A percentile compares a stretch with the other conserved stretches of the same genome.
Evolutionary conservation across 2,329 filamentous ascomycete species (phyloP).

Genomic region (Pseudogymnoascus sp.): DNA sequence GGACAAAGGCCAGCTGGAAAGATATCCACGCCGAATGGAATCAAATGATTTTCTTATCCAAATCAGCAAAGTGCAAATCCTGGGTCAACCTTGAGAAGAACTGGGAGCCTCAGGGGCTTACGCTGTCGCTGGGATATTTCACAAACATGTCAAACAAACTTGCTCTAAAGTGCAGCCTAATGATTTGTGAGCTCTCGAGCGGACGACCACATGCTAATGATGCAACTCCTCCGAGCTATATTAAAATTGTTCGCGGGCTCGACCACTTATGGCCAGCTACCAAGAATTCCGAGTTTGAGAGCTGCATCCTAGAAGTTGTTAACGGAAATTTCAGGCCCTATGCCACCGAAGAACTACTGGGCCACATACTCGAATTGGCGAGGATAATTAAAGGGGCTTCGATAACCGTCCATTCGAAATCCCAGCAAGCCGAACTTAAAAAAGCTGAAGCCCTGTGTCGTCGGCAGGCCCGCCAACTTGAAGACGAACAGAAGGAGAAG

Average conservation of each 20-base stretch:
- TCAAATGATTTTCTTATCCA: not conserved
- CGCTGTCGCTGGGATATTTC: not conserved
- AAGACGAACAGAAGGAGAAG: not conserved
- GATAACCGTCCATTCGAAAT: not conserved
- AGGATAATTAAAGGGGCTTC: not conserved
- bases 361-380: not conserved
- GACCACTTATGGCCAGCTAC: not conserved
- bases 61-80: not conserved
- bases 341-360: not conserved
- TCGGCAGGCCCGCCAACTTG: not conserved
- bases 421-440: not conserved
- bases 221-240: not conserved
- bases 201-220: not conserved
- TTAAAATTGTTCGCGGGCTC: not conserved
- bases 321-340: not conserved
- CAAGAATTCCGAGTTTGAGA: not conserved
- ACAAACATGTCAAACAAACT: not conserved
- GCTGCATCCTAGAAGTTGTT: not conserved
- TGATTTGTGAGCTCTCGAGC: not conserved
- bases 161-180: not conserved
- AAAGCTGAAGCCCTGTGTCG: not conserved
- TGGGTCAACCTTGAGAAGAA: not conserved
- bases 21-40: not conserved
- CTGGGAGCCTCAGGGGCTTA: not conserved
- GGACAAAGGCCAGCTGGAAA: not conserved